A percentile compares a stretch with the other conserved stretches of the same genome.
Evolutionary conservation across 2,329 filamentous ascomycete genomes (phyloP).

Genomic region (Talaromyces sp.): DNA sequence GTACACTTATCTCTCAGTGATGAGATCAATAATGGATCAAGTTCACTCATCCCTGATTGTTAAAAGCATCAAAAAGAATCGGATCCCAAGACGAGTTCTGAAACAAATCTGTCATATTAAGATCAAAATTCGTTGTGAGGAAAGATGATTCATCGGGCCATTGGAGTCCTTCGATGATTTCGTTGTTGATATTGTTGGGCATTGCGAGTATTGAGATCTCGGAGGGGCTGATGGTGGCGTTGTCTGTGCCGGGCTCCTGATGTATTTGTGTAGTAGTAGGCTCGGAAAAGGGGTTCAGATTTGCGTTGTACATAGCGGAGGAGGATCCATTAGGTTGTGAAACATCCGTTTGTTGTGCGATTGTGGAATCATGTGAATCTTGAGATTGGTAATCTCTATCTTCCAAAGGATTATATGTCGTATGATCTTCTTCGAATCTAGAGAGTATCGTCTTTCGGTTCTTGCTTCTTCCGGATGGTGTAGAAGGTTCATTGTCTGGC

Average conservation of each 20-base stretch:
- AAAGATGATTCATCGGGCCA: slow-evolving; percentile 15
- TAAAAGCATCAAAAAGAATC: slow-evolving; percentile 33
- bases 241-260: neutral
- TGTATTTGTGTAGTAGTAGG: neutral
- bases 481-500: neutral
- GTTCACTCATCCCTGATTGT: slow-evolving; percentile 25
- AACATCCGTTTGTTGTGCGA: neutral
- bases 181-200: neutral
- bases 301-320: neutral
- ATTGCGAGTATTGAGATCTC: neutral
- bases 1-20: neutral
- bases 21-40: neutral
- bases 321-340: neutral
- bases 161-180: slow-evolving; percentile 12
- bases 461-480: neutral
- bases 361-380: neutral
- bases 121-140: slow-evolving; percentile 29
- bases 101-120: slow-evolving; percentile 35
- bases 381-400: neutral
- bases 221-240: neutral
- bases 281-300: neutral
- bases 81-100: slow-evolving; percentile 33
- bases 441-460: neutral
- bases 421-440: neutral
- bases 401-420: neutral